Evolutionary conservation across 768 basidiomycete species (phyloP), one percentile per base, ranked within the genome.

Genomic region (Pisolithus sp.): DNA sequence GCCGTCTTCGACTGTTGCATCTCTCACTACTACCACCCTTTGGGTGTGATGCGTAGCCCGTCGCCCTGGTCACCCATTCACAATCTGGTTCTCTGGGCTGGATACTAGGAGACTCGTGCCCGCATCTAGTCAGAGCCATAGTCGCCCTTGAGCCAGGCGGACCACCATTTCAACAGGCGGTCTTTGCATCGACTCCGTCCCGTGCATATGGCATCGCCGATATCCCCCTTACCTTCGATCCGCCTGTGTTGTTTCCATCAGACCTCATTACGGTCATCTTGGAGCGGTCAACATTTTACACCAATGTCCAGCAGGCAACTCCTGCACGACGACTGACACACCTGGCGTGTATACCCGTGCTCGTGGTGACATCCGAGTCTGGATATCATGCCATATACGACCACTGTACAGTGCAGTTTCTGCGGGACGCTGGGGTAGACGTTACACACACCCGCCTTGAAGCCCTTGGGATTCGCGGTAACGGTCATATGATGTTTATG

Each of bases 401-500:
- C 48, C 60, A 61, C 7, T 75, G 72, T 53, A 77, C 69, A 5
- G 75, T 70, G 20, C 62, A 69, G 28, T 80, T 69, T 58, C 60
- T 80, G 50, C 55, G 48, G 21, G 69, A 73, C 45, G 78, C 74
- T 0, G 78, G 77, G 0, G 76, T 78, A 18, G 49, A 61, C 17
- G 75, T 77, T 6, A 64, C 73, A 15, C 72, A 75, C 53, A 58
- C 75, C 37, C 62, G 62, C 15, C 58, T 80, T 17, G 63, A 60
- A n/a, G 67, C 69, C 28, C 55, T 75, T 2, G 78, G 78, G 7
- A 74, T 80, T 21, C 70, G 63, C 48, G 78, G 78, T 40, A 80
- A 80, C 55, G 78, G 75, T 2, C 78, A 80, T 62, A 73, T 80
- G 73, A 72, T 80, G 65, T 78, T 79, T 54, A 76, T 80, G 74